Evolutionary conservation across 2,329 filamentous ascomycete species (phyloP).

Genomic region (Aspergillus brunneoviolaceus): DNA sequence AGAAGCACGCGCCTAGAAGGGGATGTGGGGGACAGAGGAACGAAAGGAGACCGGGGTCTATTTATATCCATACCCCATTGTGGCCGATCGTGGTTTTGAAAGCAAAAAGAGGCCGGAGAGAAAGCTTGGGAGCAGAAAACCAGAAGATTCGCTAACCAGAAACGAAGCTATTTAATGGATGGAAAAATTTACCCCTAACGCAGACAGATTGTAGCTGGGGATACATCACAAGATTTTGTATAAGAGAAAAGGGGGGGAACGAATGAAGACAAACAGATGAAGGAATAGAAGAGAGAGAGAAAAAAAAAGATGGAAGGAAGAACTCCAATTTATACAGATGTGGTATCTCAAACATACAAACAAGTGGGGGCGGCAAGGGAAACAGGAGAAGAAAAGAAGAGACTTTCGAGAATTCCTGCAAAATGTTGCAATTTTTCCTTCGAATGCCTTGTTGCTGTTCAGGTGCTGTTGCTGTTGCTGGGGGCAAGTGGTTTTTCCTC

Average conservation of each 20-base stretch:
- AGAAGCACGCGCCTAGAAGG: not conserved
- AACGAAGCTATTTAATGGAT: too few species aligned
- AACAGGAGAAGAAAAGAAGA: not conserved
- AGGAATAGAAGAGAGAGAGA: not conserved
- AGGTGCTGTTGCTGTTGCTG: not conserved
- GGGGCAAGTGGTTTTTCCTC: slow-evolving; percentile 14
- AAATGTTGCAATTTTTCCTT: too few species aligned
- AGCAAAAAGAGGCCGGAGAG: too few species aligned
- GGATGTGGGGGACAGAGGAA: too few species aligned
- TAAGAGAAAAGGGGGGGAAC: too few species aligned
- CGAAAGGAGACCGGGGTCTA: too few species aligned
- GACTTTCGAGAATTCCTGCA: not conserved
- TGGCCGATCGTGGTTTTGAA: too few species aligned
- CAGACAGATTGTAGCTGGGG: too few species aligned
- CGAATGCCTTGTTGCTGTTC: not conserved
- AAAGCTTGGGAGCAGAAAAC: too few species aligned
- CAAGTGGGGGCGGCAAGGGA: not conserved
- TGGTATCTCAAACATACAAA: not conserved
- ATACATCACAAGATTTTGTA: not conserved
- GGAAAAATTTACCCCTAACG: too few species aligned
- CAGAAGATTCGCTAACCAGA: too few species aligned
- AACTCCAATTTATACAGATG: not conserved
- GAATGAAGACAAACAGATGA: not conserved
- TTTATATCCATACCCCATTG: too few species aligned
- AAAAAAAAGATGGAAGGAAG: not conserved